Evolutionary conservation across 306 rosid genomes (phyloP).

Genomic region (Argentina anserina): DNA sequence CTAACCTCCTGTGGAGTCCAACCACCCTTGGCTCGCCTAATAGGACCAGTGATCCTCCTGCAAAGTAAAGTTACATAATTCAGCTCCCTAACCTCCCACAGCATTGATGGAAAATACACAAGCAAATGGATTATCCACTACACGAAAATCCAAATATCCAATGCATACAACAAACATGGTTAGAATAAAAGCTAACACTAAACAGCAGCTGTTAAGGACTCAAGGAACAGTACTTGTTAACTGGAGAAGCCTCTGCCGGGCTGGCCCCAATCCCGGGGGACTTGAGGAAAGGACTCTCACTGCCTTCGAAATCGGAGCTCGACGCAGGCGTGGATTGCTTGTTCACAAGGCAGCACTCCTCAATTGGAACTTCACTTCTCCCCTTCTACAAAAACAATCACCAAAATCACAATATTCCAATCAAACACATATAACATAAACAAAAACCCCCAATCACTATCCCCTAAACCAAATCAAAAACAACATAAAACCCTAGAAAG

Average conservation of each 20-base stretch:
- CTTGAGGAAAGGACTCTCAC: slow-evolving; percentile 65
- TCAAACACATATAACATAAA: slow-evolving; percentile 12
- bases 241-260: slow-evolving; percentile 61
- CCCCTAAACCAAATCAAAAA: slow-evolving; percentile 12
- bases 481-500: slow-evolving; percentile 32
- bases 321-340: slow-evolving; percentile 79
- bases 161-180: neutral
- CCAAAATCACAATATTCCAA: slow-evolving; percentile 53
- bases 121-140: slow-evolving; percentile 3
- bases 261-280: slow-evolving; percentile 68
- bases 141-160: slow-evolving; percentile 4
- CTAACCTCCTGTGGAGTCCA: slow-evolving; percentile 95
- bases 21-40: slow-evolving; percentile 98
- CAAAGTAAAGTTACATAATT: slow-evolving; percentile 22
- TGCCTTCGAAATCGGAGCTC: slow-evolving; percentile 72
- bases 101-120: neutral
- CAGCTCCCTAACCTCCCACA: slow-evolving; percentile 6
- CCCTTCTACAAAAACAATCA: slow-evolving; percentile 44
- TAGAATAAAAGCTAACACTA: neutral
- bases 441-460: slow-evolving; percentile 19
- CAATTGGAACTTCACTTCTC: slow-evolving; percentile 62
- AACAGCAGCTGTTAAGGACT: slow-evolving; percentile 20
- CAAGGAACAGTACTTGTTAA: slow-evolving; percentile 53
- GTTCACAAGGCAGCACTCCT: slow-evolving; percentile 87
- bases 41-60: slow-evolving; percentile 94